Evolutionary conservation across 257 asterid species (phyloP).

Genomic region (Capsicum baccatum): DNA sequence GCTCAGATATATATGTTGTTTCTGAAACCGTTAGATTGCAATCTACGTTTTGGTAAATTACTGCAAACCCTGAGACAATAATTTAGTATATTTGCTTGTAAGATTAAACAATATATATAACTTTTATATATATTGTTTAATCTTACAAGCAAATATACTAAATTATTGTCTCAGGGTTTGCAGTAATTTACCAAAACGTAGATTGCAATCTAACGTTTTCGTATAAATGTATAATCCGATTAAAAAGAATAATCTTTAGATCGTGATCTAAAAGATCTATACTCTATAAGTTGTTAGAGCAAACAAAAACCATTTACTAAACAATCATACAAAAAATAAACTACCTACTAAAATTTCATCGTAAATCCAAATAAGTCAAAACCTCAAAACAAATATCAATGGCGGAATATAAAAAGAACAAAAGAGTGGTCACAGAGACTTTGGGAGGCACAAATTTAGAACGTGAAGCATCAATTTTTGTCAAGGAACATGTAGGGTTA

Average conservation of each 20-base stretch:
- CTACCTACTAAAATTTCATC: neutral
- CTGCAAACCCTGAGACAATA: no score
- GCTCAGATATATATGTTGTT: no score
- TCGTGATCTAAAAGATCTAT: neutral
- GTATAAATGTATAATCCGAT: neutral
- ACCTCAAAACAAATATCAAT: neutral
- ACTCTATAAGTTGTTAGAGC: neutral
- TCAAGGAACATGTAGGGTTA: conserved; percentile 19
- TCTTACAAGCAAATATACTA: neutral
- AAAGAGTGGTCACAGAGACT: neutral
- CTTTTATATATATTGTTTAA: neutral
- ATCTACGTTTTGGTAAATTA: no score
- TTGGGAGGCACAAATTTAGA: neutral
- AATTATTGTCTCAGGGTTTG: neutral
- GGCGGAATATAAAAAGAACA: neutral
- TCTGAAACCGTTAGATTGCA: no score
- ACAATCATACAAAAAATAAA: neutral
- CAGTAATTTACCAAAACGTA: neutral
- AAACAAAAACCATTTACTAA: neutral
- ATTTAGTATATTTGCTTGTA: no score
- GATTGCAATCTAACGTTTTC: neutral
- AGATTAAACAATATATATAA: no score
- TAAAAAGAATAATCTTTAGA: neutral
- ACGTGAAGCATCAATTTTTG: conserved; percentile 19
- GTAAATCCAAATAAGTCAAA: neutral